phyloP scores from a whole-genome alignment of 2,329 filamentous ascomycete genomes.

The Colletotrichum nymphaeae region DNA sequence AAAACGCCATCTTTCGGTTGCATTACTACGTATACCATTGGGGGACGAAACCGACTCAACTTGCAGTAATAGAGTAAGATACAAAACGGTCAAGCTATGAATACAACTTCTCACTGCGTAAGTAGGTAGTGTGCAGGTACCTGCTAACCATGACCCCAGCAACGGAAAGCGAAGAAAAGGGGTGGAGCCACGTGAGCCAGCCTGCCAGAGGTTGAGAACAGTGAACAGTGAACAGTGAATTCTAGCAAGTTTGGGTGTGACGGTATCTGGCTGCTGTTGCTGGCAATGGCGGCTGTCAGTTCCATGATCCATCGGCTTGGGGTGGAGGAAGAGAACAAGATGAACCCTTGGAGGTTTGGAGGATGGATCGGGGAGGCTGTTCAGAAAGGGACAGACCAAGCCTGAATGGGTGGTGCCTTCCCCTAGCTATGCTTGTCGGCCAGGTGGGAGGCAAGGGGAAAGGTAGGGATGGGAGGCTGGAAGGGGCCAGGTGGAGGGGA shows the following conservation, averaged over 20 bases:
- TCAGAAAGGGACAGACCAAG: constrained; percentile 28
- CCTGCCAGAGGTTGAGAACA: no score
- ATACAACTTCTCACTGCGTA: not conserved
- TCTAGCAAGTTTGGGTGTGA: not conserved
- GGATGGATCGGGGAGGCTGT: constrained; percentile 24
- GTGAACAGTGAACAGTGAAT: not conserved
- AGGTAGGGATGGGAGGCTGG: constrained; percentile 27
- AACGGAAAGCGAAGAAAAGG: not conserved
- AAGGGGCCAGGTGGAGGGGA: constrained; percentile 18
- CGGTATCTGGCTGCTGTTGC: not conserved
- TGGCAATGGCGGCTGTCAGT: constrained; percentile 32
- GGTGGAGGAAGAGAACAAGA: constrained; percentile 12
- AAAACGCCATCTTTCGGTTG: not conserved
- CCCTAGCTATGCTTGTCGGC: constrained; percentile 26
- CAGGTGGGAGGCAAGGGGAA: constrained; percentile 31
- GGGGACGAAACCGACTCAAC: not conserved
- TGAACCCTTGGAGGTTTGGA: constrained; percentile 28
- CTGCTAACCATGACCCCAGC: not conserved
- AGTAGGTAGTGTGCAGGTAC: not conserved
- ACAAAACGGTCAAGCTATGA: not conserved
- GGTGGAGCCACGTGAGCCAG: not conserved
- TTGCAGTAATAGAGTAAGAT: not conserved
- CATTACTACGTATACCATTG: not conserved
- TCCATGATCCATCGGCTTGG: constrained; percentile 10
- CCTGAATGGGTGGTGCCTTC: constrained; percentile 20